Percentiles rank a stretch among this genome's conserved stretches.
Evolutionary conservation across 1,284 basidiomycete genomes (phyloP).

Genomic region (Macrocystidia cucumis): DNA sequence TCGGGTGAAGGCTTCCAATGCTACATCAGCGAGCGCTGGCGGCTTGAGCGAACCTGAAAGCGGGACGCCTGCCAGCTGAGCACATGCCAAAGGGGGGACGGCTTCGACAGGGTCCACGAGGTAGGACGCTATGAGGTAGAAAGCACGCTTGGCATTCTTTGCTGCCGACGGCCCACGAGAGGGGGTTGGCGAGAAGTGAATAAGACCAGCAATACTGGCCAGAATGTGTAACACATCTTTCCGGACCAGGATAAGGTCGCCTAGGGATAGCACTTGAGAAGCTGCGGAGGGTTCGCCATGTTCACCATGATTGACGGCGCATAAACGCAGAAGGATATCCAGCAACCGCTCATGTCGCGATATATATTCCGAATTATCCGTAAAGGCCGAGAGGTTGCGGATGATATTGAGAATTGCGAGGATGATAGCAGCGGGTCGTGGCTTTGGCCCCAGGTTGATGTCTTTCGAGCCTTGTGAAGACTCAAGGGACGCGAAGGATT

Average conservation of each 20-base stretch:
- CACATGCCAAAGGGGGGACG: slow-evolving; percentile 50
- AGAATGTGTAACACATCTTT: slow-evolving; percentile 76
- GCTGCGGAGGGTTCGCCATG: slow-evolving; percentile 31
- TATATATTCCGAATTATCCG: slow-evolving; percentile 69
- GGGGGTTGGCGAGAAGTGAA: slow-evolving; percentile 34
- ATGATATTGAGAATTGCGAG: slow-evolving; percentile 76
- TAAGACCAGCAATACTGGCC: slow-evolving; percentile 51
- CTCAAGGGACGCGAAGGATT: slow-evolving; percentile 51
- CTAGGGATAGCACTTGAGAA: slow-evolving; percentile 54
- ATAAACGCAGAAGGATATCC: slow-evolving; percentile 63
- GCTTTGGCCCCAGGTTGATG: slow-evolving; percentile 39
- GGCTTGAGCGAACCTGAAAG: slow-evolving; percentile 37
- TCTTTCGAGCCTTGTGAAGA: slow-evolving; percentile 40
- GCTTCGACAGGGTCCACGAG: slow-evolving; percentile 66
- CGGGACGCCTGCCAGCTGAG: slow-evolving; percentile 41
- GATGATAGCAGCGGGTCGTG: slow-evolving; percentile 63
- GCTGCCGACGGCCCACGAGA: slow-evolving; percentile 27
- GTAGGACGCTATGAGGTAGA: slow-evolving; percentile 70
- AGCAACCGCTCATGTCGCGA: slow-evolving; percentile 60
- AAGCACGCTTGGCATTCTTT: slow-evolving; percentile 47
- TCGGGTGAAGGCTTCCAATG: slow-evolving; percentile 79
- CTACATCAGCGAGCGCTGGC: slow-evolving; percentile 62
- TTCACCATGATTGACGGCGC: slow-evolving; percentile 36
- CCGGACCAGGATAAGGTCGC: slow-evolving; percentile 68
- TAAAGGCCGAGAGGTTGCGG: slow-evolving; percentile 75